Percentiles rank a stretch among this genome's conserved stretches.
These are phyloP conservation scores for Cetradonia linearis DNA, from an alignment of 495 filamentous ascomycete genomes.

Conservation along the genomic window DNA sequence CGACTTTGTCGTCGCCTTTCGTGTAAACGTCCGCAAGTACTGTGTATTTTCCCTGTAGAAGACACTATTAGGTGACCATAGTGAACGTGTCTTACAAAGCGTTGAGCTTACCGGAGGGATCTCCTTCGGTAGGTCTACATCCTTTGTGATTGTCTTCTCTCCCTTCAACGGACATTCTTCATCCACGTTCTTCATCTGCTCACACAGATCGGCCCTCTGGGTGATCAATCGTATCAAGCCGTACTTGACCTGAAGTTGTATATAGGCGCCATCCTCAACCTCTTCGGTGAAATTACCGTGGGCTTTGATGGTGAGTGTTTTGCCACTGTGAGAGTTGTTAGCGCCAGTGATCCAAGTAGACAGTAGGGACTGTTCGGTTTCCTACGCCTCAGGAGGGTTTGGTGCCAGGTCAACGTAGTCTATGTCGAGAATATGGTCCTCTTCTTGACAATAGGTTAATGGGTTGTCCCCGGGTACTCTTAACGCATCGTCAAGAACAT, in stretches of 20 bases:
- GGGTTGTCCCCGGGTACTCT: conserved; percentile 66
- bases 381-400: conserved; percentile 83
- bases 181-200: conserved; percentile 78
- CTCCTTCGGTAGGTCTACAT: conserved; percentile 72
- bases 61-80: conserved; percentile 16
- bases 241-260: conserved; percentile 81
- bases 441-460: conserved; percentile 57
- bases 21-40: conserved; percentile 78
- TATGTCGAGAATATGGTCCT: conserved; percentile 56
- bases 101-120: conserved; percentile 68
- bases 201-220: conserved; percentile 70
- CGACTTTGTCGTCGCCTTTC: conserved; percentile 56
- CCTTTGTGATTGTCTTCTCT: conserved; percentile 58
- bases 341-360: neutral
- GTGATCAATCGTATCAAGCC: conserved; percentile 82
- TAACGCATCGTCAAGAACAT: conserved; percentile 28
- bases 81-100: conserved; percentile 15
- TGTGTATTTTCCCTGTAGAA: conserved; percentile 69
- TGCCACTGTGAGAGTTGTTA: conserved; percentile 47
- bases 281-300: conserved; percentile 55
- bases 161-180: conserved; percentile 81
- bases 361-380: conserved; percentile 20
- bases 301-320: conserved; percentile 68
- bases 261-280: conserved; percentile 66
- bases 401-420: conserved; percentile 68